These are phyloP conservation scores for Lizonia empirigonia DNA, from an alignment of 2,329 filamentous ascomycete genomes.

Conservation along the genomic window DNA sequence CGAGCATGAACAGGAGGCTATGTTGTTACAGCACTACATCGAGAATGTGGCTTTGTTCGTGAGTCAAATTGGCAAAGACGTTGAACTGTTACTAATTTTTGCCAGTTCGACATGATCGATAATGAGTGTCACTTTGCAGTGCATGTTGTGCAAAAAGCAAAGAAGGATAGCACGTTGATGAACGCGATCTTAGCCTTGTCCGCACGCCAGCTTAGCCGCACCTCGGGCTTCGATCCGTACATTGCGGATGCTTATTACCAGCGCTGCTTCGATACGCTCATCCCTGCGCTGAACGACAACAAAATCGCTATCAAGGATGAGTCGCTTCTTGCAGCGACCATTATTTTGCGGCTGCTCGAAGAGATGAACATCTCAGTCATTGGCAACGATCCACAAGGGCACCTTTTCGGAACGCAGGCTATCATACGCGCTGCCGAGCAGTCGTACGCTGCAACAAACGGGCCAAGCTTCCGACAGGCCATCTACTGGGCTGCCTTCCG, in stretches of 20 bases:
- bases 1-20: conserved; percentile 46
- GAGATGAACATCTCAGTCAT: conserved; percentile 51
- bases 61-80: conserved; percentile 1
- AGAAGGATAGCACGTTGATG: conserved; percentile 49
- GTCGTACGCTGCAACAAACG: conserved; percentile 39
- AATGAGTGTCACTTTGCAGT: conserved; percentile 41
- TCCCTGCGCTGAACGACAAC: conserved; percentile 49
- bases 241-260: conserved; percentile 52
- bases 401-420: conserved; percentile 48
- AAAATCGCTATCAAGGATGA: conserved; percentile 49
- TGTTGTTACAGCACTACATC: conserved; percentile 46
- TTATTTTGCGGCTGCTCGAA: conserved; percentile 50
- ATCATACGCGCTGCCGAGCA: conserved; percentile 45
- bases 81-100: not conserved
- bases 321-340: conserved; percentile 49
- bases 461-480: conserved; percentile 42
- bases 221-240: conserved; percentile 47
- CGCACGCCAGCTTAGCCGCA: conserved; percentile 51
- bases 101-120: conserved; percentile 46
- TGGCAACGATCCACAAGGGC: conserved; percentile 45
- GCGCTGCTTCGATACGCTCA: conserved; percentile 49
- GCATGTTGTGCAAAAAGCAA: conserved; percentile 45
- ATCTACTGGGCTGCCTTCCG: conserved; percentile 49
- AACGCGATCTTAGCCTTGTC: conserved; percentile 52
- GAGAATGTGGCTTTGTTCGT: conserved; percentile 47